Evolutionary conservation across 106 monocot species (phyloP), one percentile per base, ranked within the genome.

Genomic region (Acanthochlamys bracteata): DNA sequence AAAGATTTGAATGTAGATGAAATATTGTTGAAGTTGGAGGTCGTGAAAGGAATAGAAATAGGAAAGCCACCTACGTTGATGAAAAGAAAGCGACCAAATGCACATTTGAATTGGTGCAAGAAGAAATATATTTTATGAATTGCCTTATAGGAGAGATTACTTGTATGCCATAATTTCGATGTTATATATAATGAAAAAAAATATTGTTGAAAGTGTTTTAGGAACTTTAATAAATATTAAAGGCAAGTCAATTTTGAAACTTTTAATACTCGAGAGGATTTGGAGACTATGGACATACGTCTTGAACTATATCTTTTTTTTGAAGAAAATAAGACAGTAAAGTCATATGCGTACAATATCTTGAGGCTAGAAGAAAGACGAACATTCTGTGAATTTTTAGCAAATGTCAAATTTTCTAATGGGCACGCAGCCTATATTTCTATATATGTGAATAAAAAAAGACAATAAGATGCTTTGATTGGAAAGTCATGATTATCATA

Each of bases 141-240:
- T 71, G n/a, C 53, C 52, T 7, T 71, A 71, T 62, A 39, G 71
- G 22, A 59, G 14, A 0, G 27, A 14, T 13, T 47, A 47, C 16
- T 0, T 57, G 19, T 73, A 66, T 21, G 21, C 15, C 49, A 73
- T 49, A 65, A 67, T 51, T 20, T 74, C 4, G 42, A 74, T 68
- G 52, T 26, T 6, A 75, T 61, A 54, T 55, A 68, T n/a, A 33
- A 68, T 11, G 54, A n/a, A 68, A 16, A 63, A 69, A 24, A 75
- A 69, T 27, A 39, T 68, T 3, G 61, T 17, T 27, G 55, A 68
- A 10, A 75, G 56, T 26, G 13, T 75, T 0, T 7, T 75, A 0
- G 0, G 20, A 14, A 75, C 62, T 0, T 13, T 68, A 7, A 24
- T 68, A 10, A 39, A 54, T 45, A n/a, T 75, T 17, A 11, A 20